Evolutionary conservation across 352 stramenopile genomes (phyloP).

Genomic region (Thalassiosira tumida): DNA sequence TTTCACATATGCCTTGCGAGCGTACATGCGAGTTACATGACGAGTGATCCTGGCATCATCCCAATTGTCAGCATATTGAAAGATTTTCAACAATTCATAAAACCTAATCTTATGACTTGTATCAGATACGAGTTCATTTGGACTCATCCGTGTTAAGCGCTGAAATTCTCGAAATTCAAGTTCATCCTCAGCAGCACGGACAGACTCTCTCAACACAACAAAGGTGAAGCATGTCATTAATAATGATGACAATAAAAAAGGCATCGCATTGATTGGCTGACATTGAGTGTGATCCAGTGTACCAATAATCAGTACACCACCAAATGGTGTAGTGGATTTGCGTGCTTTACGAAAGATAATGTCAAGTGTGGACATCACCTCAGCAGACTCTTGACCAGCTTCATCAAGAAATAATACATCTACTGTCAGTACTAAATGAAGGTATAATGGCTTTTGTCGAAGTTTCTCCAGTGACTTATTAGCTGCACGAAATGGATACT

Average conservation of each 20-base stretch:
- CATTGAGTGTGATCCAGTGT: slow-evolving; percentile 75
- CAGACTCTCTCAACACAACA: slow-evolving; percentile 59
- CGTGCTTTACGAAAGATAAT: slow-evolving; percentile 67
- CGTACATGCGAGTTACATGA: slow-evolving; percentile 58
- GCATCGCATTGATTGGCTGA: slow-evolving; percentile 64
- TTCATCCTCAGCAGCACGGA: slow-evolving; percentile 63
- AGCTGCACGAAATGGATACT: slow-evolving; percentile 53
- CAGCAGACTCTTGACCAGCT: slow-evolving; percentile 63
- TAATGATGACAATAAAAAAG: slow-evolving; percentile 67
- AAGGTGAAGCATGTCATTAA: slow-evolving; percentile 71
- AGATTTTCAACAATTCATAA: slow-evolving; percentile 24
- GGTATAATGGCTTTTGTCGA: slow-evolving; percentile 28
- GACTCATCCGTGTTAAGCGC: slow-evolving; percentile 59
- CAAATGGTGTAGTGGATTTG: slow-evolving; percentile 57
- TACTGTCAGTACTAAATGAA: slow-evolving; percentile 63
- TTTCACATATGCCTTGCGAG: not conserved
- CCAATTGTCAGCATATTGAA: slow-evolving; percentile 52
- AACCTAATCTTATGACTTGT: slow-evolving; percentile 31
- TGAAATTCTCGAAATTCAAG: slow-evolving; percentile 67
- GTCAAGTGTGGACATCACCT: slow-evolving; percentile 69
- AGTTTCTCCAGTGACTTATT: slow-evolving; percentile 67
- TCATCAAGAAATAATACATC: slow-evolving; percentile 75
- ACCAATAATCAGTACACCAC: slow-evolving; percentile 61
- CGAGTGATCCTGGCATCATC: not conserved
- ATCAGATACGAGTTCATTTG: slow-evolving; percentile 31